Percentiles rank a stretch among this genome's conserved stretches.
Evolutionary conservation across 1,284 basidiomycete species (phyloP).

Genomic region (Ceratobasidium sp.): DNA sequence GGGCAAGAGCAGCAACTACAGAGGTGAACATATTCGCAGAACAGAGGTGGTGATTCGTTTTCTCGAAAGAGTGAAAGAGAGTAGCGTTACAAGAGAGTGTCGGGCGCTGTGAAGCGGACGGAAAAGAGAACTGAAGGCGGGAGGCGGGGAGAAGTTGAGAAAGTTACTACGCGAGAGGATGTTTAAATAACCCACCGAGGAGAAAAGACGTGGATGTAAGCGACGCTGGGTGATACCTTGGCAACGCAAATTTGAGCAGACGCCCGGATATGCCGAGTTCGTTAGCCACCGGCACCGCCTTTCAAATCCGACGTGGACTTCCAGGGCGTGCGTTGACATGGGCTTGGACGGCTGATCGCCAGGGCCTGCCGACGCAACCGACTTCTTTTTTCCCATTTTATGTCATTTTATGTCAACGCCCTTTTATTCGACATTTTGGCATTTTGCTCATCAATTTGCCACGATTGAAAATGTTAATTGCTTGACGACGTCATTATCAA

Average conservation of each 20-base stretch:
- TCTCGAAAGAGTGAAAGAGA: slow-evolving; percentile 51
- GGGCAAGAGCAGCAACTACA: slow-evolving; percentile 58
- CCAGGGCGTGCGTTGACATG: no score
- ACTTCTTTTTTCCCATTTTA: no score
- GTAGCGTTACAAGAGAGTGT: slow-evolving; percentile 50
- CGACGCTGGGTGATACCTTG: not conserved
- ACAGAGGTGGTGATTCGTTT: slow-evolving; percentile 2
- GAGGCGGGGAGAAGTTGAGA: slow-evolving; percentile 14
- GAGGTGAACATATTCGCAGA: slow-evolving; percentile 50
- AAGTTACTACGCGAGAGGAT: not conserved
- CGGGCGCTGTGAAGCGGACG: slow-evolving; percentile 23
- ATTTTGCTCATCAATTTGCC: no score
- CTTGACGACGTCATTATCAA: no score
- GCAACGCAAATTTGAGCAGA: slow-evolving; percentile 18
- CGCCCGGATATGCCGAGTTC: slow-evolving; percentile 17
- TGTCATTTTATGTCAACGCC: no score
- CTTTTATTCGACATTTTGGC: no score
- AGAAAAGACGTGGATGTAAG: not conserved
- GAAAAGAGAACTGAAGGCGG: not conserved
- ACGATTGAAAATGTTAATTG: no score
- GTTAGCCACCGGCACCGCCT: no score
- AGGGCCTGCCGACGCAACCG: no score
- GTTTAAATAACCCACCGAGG: slow-evolving; percentile 5
- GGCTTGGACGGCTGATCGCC: no score
- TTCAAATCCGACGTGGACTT: no score